A percentile compares a stretch with the other conserved stretches of the same genome.
These are phyloP conservation scores for Gonapodya prolifera DNA, from an alignment of 192 early-diverging fungal species.

Conservation along the genomic window DNA sequence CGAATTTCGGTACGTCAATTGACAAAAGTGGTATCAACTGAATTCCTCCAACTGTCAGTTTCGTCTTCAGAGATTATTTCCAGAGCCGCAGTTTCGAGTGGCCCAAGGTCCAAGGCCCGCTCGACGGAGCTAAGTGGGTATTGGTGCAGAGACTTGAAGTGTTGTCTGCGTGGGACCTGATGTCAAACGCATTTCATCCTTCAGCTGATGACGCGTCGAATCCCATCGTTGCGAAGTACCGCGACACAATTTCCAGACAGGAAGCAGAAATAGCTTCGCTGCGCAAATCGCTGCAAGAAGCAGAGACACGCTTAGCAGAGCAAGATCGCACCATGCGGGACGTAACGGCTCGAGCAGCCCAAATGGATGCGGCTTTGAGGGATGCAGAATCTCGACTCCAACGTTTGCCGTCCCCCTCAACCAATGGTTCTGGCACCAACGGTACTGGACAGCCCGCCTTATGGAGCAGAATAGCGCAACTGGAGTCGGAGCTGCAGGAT, in stretches of 20 bases:
- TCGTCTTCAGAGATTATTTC: not conserved
- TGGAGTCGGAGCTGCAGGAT: conserved; percentile 28
- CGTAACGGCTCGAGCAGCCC: not conserved
- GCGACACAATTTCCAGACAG: not conserved
- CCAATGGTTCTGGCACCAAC: not conserved
- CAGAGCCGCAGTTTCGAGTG: not conserved
- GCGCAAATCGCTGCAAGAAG: not conserved
- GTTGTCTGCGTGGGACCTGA: too few relatives aligned
- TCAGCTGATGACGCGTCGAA: not conserved
- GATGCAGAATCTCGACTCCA: not conserved
- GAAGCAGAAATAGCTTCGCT: not conserved
- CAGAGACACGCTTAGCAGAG: not conserved
- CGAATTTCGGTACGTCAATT: conserved; percentile 50
- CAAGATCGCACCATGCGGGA: not conserved
- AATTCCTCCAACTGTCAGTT: not conserved
- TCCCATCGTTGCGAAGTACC: not conserved
- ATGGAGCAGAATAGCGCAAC: not conserved
- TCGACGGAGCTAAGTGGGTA: not conserved
- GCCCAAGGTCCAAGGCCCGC: not conserved
- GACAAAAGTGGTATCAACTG: not conserved
- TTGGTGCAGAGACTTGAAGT: too few relatives aligned
- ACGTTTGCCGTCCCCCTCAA: not conserved
- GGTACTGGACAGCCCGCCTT: not conserved
- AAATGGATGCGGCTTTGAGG: not conserved
- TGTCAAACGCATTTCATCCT: too few relatives aligned